Evolutionary conservation across 1,284 basidiomycete species (phyloP).

Genomic region (Cutaneotrichosporon sp.): DNA sequence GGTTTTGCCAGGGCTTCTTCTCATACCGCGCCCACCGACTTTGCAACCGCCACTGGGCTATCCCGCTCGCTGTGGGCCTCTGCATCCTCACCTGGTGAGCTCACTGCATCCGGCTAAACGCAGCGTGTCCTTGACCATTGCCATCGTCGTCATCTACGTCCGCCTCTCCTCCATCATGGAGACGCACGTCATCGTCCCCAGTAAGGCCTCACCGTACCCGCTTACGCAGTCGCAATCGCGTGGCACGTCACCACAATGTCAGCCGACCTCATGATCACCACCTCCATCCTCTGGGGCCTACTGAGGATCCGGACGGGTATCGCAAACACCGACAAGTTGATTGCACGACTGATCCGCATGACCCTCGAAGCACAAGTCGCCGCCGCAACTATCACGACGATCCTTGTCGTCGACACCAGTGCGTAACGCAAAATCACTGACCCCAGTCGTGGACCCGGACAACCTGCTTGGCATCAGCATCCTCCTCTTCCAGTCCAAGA

Average conservation of each 20-base stretch:
- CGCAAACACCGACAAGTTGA: conserved; percentile 36
- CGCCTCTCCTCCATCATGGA: not conserved
- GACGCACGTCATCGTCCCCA: not conserved
- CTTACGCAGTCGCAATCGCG: not conserved
- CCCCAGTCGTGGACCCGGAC: conserved; percentile 13
- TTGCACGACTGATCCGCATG: conserved; percentile 34
- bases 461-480: conserved; percentile 34
- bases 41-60: conserved; percentile 29
- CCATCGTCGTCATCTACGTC: not conserved
- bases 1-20: conserved; percentile 37
- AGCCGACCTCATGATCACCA: conserved; percentile 38
- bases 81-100: not conserved
- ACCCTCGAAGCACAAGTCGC: conserved; percentile 41
- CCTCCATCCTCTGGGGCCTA: conserved; percentile 31
- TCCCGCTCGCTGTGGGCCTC: conserved; percentile 18
- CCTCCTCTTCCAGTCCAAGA: conserved; percentile 31
- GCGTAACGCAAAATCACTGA: not conserved
- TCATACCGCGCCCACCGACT: conserved; percentile 38
- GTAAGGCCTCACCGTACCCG: not conserved
- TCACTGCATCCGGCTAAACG: not conserved
- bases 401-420: conserved; percentile 34
- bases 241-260: conserved; percentile 24
- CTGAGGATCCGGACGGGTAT: conserved; percentile 35
- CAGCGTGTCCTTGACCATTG: not conserved
- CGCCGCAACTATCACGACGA: conserved; percentile 31